These are phyloP conservation scores for Tuber umbilicatum DNA, from an alignment of 495 filamentous ascomycete genomes.

Conservation along the genomic window DNA sequence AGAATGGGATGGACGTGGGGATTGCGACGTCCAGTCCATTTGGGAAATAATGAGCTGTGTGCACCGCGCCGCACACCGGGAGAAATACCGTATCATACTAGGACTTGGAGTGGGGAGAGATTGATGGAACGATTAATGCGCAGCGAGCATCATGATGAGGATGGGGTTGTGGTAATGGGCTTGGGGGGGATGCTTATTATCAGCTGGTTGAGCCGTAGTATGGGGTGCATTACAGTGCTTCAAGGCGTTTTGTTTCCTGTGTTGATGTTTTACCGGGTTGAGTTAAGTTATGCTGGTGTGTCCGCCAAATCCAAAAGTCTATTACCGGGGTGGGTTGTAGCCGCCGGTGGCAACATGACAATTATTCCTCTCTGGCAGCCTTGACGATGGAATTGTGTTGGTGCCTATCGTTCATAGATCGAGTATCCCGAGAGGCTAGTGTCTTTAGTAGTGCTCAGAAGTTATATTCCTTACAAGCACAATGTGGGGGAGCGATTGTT, in stretches of 20 bases:
- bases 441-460: too few relatives aligned
- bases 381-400: too few relatives aligned
- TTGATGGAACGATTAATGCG: neutral
- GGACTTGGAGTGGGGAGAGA: neutral
- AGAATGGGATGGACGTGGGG: slow-evolving; percentile 3
- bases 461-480: too few relatives aligned
- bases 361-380: too few relatives aligned
- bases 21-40: neutral
- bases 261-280: neutral
- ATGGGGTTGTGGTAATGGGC: neutral
- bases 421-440: too few relatives aligned
- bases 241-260: neutral
- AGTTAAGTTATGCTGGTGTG: neutral
- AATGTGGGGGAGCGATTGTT: too few relatives aligned
- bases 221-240: too few relatives aligned
- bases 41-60: neutral
- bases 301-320: too few relatives aligned
- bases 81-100: neutral
- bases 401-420: too few relatives aligned
- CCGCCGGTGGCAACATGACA: too few relatives aligned
- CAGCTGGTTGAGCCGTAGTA: neutral
- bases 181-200: neutral
- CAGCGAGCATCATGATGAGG: neutral
- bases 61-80: neutral
- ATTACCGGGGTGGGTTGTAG: too few relatives aligned